These are phyloP conservation scores for Pleurotus pulmonarius DNA, from an alignment of 768 basidiomycete species.

Conservation along the genomic window DNA sequence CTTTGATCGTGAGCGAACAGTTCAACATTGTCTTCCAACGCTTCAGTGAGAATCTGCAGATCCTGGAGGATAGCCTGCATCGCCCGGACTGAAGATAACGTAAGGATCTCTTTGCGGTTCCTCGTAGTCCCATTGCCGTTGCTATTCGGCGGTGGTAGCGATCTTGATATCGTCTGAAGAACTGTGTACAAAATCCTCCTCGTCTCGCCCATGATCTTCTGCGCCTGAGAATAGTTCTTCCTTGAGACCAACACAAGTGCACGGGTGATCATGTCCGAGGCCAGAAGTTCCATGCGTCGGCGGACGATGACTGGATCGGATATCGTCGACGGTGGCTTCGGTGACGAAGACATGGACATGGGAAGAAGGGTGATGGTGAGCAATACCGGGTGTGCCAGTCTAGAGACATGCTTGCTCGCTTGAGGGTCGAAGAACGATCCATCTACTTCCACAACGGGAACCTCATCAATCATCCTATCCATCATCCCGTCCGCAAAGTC, in stretches of 20 bases:
- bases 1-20: conserved; percentile 91
- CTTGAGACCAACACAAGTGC: conserved; percentile 88
- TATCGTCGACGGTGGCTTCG: conserved; percentile 39
- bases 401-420: conserved; percentile 76
- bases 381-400: conserved; percentile 91
- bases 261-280: conserved; percentile 96
- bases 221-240: conserved; percentile 87
- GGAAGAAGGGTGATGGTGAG: conserved; percentile 91
- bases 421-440: conserved; percentile 93
- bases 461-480: conserved; percentile 96
- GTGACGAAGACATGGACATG: conserved; percentile 28
- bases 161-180: conserved; percentile 76
- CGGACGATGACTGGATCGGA: conserved; percentile 91
- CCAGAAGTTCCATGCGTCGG: conserved; percentile 92
- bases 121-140: conserved; percentile 46
- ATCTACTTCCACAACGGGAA: conserved; percentile 94
- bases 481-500: conserved; percentile 90
- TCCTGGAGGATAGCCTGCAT: conserved; percentile 86
- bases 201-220: conserved; percentile 87
- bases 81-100: conserved; percentile 68
- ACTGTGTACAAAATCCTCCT: conserved; percentile 91
- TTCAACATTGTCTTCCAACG: conserved; percentile 86
- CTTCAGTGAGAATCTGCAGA: conserved; percentile 82
- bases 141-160: conserved; percentile 51
- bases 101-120: conserved; percentile 77